Evolutionary conservation across 106 monocot genomes (phyloP).

Genomic region (Cymbidium sinense): DNA sequence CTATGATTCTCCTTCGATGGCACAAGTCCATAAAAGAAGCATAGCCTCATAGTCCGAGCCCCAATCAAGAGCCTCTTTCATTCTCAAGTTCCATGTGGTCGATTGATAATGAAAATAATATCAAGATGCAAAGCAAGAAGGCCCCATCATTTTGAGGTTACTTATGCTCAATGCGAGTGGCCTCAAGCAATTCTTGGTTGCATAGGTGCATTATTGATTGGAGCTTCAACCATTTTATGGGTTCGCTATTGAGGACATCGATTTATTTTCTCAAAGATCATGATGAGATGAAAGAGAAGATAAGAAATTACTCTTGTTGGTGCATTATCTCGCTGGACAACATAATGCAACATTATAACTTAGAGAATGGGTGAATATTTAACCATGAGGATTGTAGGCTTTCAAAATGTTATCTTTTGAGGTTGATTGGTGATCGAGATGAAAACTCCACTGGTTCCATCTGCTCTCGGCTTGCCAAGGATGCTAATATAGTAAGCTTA

Average conservation of each 20-base stretch:
- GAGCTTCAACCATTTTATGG: too few species aligned
- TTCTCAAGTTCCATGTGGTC: too few species aligned
- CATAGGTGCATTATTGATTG: too few species aligned
- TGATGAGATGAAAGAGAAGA: not conserved
- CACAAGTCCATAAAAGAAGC: not conserved
- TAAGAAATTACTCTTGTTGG: slow-evolving; percentile 1
- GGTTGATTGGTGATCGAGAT: slow-evolving; percentile 16
- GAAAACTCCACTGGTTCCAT: too few species aligned
- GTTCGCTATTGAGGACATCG: too few species aligned
- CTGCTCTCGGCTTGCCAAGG: too few species aligned
- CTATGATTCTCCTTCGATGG: not conserved
- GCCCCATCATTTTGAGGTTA: not conserved
- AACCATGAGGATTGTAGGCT: too few species aligned
- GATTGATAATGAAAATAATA: too few species aligned
- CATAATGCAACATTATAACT: slow-evolving; percentile 16
- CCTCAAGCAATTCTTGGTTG: too few species aligned
- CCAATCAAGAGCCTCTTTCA: not conserved
- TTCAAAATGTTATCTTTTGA: slow-evolving; percentile 10
- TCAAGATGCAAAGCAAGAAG: not conserved
- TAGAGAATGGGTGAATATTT: too few species aligned
- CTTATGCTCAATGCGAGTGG: not conserved
- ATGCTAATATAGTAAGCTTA: too few species aligned
- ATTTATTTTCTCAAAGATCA: too few species aligned
- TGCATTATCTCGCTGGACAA: not conserved
- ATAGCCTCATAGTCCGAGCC: not conserved